Percentiles rank a stretch among this genome's conserved stretches.
Evolutionary conservation across 768 basidiomycete genomes (phyloP).

Genomic region (Clavaria fumosa): DNA sequence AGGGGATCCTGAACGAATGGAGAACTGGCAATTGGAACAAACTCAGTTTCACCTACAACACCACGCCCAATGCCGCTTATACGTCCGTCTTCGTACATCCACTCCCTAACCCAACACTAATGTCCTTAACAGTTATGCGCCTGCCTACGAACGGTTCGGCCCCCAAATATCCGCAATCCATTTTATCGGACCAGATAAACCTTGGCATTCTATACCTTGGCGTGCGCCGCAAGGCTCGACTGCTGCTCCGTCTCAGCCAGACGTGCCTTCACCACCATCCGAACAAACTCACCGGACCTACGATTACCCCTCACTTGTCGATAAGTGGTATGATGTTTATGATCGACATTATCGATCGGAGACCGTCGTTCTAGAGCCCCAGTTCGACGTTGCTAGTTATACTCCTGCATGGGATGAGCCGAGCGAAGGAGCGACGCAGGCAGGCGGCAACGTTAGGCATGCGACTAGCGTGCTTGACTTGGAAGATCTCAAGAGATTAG

Average conservation of each 20-base stretch:
- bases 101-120: constrained; percentile 16
- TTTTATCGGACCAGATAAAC: constrained; percentile 94
- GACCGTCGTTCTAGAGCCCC: constrained; percentile 23
- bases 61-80: constrained; percentile 93
- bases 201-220: constrained; percentile 68
- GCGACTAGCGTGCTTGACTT: constrained; percentile 31
- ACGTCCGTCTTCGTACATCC: constrained; percentile 43
- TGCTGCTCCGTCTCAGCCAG: constrained; percentile 18
- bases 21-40: constrained; percentile 75
- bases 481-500: constrained; percentile 47
- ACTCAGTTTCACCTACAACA: constrained; percentile 95
- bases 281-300: constrained; percentile 47
- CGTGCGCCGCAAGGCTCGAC: constrained; percentile 40
- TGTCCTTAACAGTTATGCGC: constrained; percentile 59
- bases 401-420: constrained; percentile 60
- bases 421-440: constrained; percentile 9
- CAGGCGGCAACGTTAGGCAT: constrained; percentile 13
- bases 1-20: constrained; percentile 96
- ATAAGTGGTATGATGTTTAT: constrained; percentile 85
- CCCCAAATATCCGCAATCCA: constrained; percentile 76
- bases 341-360: constrained; percentile 72
- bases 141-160: constrained; percentile 90
- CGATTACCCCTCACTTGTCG: constrained; percentile 68
- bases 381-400: constrained; percentile 54
- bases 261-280: constrained; percentile 23